Percentiles rank a stretch among this genome's conserved stretches.
phyloP scores from a whole-genome alignment of 192 early-diverging fungal species.

The Linderina pennispora region DNA sequence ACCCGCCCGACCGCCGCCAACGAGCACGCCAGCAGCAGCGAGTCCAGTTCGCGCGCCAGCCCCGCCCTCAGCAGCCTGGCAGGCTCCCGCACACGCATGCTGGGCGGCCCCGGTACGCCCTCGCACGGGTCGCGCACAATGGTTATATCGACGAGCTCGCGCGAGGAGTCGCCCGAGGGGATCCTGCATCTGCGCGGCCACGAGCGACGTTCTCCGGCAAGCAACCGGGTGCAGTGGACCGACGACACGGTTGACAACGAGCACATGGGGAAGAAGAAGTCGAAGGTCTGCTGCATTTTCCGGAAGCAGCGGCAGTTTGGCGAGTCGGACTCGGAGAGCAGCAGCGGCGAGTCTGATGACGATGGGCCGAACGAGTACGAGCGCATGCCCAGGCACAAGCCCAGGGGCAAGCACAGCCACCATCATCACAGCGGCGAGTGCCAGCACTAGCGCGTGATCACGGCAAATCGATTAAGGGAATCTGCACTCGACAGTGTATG shows the following conservation, averaged over 20 bases:
- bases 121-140: not conserved
- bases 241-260: conserved; percentile 48
- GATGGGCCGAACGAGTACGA: conserved; percentile 45
- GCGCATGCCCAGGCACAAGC: conserved; percentile 21
- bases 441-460: no score
- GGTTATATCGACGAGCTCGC: not conserved
- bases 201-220: not conserved
- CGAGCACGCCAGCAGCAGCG: no score
- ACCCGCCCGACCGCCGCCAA: no score
- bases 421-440: no score
- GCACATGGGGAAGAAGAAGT: conserved; percentile 35
- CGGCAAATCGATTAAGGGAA: no score
- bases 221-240: conserved; percentile 43
- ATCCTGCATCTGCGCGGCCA: not conserved
- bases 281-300: conserved; percentile 51
- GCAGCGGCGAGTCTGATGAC: conserved; percentile 4
- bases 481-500: no score
- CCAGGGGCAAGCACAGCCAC: conserved; percentile 3
- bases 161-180: not conserved
- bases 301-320: conserved; percentile 33
- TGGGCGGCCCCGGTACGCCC: not conserved
- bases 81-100: no score
- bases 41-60: no score
- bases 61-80: no score
- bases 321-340: conserved; percentile 46